A percentile compares a stretch with the other conserved stretches of the same genome.
These are phyloP conservation scores for Warburgia ugandensis DNA, from an alignment of 164 flowering plant genomes.

Conservation along the genomic window DNA sequence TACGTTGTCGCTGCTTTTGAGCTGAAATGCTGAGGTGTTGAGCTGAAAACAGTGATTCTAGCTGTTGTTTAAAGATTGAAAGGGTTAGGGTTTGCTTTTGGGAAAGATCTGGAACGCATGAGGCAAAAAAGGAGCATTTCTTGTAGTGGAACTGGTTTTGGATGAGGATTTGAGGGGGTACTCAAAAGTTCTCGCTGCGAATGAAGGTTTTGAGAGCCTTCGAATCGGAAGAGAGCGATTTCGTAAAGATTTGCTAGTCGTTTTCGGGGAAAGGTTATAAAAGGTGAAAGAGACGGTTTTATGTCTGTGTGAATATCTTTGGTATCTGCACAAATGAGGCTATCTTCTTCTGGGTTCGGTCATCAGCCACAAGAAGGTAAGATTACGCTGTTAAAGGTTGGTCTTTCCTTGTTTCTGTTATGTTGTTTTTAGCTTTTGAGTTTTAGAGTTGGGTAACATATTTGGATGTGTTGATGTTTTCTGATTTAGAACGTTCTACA, in stretches of 20 bases:
- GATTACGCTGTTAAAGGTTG: background rate
- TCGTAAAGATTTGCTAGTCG: background rate
- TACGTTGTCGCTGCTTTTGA: background rate
- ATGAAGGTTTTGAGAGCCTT: too few species aligned
- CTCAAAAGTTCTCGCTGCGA: too few species aligned
- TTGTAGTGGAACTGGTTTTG: conserved; percentile 11
- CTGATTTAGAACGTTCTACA: too few species aligned
- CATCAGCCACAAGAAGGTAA: conserved; percentile 72
- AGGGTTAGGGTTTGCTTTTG: background rate
- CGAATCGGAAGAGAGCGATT: background rate
- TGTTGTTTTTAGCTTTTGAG: too few species aligned
- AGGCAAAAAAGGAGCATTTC: conserved; percentile 5
- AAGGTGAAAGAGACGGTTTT: conserved; percentile 10
- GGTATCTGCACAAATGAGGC: conserved; percentile 45
- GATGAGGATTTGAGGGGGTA: conserved; percentile 2
- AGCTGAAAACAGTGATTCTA: background rate
- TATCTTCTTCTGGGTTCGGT: conserved; percentile 53
- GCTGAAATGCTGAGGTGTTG: background rate
- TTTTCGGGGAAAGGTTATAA: conserved; percentile 1
- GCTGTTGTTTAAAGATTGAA: background rate
- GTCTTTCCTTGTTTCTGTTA: too few species aligned
- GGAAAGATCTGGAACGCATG: too few species aligned
- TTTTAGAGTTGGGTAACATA: too few species aligned
- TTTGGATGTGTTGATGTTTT: too few species aligned
- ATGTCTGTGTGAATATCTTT: background rate